Percentiles rank a stretch among this genome's conserved stretches.
These are phyloP conservation scores for Quercus dentata DNA, from an alignment of 306 rosid genomes.

Conservation along the genomic window DNA sequence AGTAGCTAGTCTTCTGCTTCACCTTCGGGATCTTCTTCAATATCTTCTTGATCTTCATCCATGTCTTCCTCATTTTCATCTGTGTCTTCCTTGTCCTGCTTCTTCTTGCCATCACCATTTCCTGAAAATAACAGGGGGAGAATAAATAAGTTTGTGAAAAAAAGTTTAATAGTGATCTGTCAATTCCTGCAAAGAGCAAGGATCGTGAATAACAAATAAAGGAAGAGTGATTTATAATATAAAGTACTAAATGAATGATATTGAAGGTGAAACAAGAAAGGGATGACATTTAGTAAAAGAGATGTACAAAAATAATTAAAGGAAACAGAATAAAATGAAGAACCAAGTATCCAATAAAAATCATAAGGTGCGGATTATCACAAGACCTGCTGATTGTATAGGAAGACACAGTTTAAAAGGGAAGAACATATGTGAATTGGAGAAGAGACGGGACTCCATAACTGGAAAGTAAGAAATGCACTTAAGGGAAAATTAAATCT, in stretches of 20 bases:
- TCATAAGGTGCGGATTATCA: not conserved
- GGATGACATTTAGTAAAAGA: too few relatives aligned
- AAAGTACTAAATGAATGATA: too few relatives aligned
- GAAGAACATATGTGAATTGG: not conserved
- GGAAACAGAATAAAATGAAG: not conserved
- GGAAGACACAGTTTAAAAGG: not conserved
- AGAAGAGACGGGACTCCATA: not conserved
- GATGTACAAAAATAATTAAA: too few relatives aligned
- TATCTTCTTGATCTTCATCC: constrained; percentile 9
- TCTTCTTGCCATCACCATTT: constrained; percentile 42
- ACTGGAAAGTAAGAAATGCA: not conserved
- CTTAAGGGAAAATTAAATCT: not conserved
- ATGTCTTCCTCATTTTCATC: constrained; percentile 15
- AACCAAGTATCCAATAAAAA: not conserved
- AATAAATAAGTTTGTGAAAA: not conserved
- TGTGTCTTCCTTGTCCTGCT: constrained; percentile 20
- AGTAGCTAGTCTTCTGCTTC: constrained; percentile 24
- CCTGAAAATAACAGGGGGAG: constrained; percentile 27
- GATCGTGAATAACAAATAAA: not conserved
- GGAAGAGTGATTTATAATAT: not conserved
- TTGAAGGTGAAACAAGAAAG: too few relatives aligned
- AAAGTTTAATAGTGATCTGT: not conserved
- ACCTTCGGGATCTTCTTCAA: constrained; percentile 25
- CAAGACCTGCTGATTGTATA: not conserved
- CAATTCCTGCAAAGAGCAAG: not conserved